Conservation (phyloP, 2,329 filamentous ascomycete species). For the Lomentospora prolificans region DNA sequence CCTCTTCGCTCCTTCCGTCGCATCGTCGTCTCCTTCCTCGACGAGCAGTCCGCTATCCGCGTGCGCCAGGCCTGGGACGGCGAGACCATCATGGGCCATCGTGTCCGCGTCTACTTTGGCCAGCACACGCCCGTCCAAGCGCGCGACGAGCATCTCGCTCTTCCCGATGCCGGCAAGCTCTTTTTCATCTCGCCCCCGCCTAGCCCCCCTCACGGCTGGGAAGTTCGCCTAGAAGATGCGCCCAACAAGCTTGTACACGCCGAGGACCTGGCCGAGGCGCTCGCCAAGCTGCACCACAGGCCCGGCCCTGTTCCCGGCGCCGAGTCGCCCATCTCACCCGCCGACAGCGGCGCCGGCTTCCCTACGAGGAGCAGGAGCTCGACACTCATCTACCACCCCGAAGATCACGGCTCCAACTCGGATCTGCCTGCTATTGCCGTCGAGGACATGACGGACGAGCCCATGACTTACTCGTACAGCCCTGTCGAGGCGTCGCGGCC, state of each 20-base stretch:
- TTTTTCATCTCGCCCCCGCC: slow-evolving; percentile 66
- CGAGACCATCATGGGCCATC: slow-evolving; percentile 61
- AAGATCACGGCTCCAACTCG: slow-evolving; percentile 42
- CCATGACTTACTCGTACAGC: slow-evolving; percentile 27
- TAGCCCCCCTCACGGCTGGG: slow-evolving; percentile 59
- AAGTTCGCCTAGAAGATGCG: slow-evolving; percentile 57
- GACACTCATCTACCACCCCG: slow-evolving; percentile 56
- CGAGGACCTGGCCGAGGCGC: slow-evolving; percentile 56
- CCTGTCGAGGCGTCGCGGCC: slow-evolving; percentile 32
- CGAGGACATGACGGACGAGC: slow-evolving; percentile 55
- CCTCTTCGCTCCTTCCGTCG: slow-evolving; percentile 75
- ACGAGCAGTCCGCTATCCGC: slow-evolving; percentile 56
- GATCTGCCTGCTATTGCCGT: slow-evolving; percentile 56
- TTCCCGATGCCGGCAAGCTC: slow-evolving; percentile 59
- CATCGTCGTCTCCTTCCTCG: slow-evolving; percentile 71
- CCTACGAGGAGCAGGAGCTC: slow-evolving; percentile 48
- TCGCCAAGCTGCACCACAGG: slow-evolving; percentile 50
- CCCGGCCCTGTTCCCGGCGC: slow-evolving; percentile 14
- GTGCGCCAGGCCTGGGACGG: slow-evolving; percentile 67
- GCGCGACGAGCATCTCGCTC: slow-evolving; percentile 49
- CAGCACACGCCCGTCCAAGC: slow-evolving; percentile 46
- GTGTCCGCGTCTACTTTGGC: slow-evolving; percentile 60
- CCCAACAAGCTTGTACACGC: slow-evolving; percentile 62
- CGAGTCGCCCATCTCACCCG: slow-evolving; percentile 29
- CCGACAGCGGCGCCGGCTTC: slow-evolving; percentile 22